Conservation (phyloP, 164 flowering plant species). For the Litsea cubeba region DNA sequence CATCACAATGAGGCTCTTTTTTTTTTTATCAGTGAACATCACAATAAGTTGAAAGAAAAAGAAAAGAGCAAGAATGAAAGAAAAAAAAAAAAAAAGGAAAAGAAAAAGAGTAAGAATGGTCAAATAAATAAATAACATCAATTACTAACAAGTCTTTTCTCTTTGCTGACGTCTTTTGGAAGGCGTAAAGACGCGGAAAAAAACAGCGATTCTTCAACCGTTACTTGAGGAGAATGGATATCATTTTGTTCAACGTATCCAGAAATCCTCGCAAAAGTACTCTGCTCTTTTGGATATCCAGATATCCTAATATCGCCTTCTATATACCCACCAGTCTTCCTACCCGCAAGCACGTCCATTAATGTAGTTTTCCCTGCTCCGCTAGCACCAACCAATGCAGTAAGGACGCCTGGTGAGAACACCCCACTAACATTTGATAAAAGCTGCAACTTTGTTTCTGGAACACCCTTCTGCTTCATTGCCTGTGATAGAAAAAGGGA, state of each 20-base stretch:
- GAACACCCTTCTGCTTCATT: constrained; percentile 57
- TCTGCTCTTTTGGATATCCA: constrained; percentile 79
- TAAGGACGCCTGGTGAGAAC: constrained; percentile 92
- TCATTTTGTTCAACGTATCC: constrained; percentile 96
- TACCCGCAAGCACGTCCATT: constrained; percentile 97
- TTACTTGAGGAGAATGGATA: constrained; percentile 93
- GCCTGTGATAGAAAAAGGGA: constrained; percentile 37
- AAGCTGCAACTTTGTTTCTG: constrained; percentile 69
- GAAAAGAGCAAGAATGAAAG: not conserved
- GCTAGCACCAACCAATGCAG: constrained; percentile 93
- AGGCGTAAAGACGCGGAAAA: constrained; percentile 80
- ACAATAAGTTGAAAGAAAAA: constrained; percentile 7
- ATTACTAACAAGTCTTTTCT: constrained; percentile 43
- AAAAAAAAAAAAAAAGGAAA: no score
- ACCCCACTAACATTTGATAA: constrained; percentile 76
- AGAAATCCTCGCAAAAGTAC: constrained; percentile 86
- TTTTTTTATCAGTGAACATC: not conserved
- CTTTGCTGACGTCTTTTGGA: constrained; percentile 61
- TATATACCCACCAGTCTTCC: constrained; percentile 92
- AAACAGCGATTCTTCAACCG: constrained; percentile 76
- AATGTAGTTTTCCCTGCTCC: constrained; percentile 98
- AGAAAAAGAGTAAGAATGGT: not conserved
- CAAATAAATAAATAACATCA: not conserved
- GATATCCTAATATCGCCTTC: constrained; percentile 91
- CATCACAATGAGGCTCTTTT: no score